These are phyloP conservation scores for Boletus patriciae DNA, from an alignment of 768 basidiomycete species.

Conservation along the genomic window DNA sequence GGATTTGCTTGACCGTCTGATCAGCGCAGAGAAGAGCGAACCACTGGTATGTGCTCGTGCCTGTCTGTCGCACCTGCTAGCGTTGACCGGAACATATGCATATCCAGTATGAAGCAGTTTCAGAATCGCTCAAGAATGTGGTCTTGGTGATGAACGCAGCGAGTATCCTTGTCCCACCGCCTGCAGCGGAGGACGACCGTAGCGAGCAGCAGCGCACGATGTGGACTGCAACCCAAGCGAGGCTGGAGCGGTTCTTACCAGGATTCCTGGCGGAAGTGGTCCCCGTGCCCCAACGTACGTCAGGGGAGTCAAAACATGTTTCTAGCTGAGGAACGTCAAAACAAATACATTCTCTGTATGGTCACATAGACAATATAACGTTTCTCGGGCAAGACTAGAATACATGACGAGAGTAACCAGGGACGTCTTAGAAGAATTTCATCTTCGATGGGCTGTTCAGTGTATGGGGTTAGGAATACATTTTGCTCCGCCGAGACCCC, in stretches of 20 bases:
- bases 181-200: constrained; percentile 44
- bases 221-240: constrained; percentile 83
- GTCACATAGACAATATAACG: constrained; percentile 3
- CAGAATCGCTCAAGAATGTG: constrained; percentile 96
- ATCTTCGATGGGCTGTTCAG: constrained; percentile 59
- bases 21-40: constrained; percentile 81
- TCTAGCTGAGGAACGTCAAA: constrained; percentile 12
- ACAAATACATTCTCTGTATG: constrained; percentile 1
- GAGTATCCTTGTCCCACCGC: constrained; percentile 69
- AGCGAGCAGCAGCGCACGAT: constrained; percentile 64
- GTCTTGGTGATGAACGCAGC: constrained; percentile 94
- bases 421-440: constrained; percentile 45
- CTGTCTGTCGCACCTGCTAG: background rate
- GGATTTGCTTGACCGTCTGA: constrained; percentile 84
- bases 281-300: constrained; percentile 34
- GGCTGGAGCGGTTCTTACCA: constrained; percentile 89
- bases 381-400: background rate
- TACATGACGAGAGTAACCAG: background rate
- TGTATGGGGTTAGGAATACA: background rate
- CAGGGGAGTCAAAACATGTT: constrained; percentile 14
- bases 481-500: background rate
- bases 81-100: constrained; percentile 6
- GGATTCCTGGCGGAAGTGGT: constrained; percentile 81
- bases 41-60: constrained; percentile 58
- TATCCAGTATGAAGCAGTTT: constrained; percentile 85